These are phyloP conservation scores for Cercophora sp. DNA, from an alignment of 495 filamentous ascomycete species.

Conservation along the genomic window DNA sequence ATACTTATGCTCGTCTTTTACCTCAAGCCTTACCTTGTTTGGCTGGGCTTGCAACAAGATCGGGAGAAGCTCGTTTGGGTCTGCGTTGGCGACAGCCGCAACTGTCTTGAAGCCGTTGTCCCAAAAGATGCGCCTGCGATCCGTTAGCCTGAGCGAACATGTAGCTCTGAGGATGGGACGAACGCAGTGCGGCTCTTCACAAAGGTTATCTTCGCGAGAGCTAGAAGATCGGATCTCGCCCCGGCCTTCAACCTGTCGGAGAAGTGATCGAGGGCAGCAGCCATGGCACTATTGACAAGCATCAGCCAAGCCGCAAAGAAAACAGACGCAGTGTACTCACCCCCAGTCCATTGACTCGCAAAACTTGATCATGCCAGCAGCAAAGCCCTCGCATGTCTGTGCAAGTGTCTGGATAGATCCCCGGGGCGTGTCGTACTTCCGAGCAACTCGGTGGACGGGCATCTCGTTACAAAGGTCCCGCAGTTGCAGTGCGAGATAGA, in stretches of 20 bases:
- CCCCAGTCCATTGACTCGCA: conserved; percentile 73
- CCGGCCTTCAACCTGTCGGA: conserved; percentile 70
- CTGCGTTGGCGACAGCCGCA: conserved; percentile 62
- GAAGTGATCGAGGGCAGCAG: conserved; percentile 74
- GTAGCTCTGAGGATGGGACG: background rate
- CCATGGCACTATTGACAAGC: conserved; percentile 48
- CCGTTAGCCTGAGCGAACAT: background rate
- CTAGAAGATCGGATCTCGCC: conserved; percentile 67
- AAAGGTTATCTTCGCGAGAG: conserved; percentile 68
- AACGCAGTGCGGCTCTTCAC: conserved; percentile 73
- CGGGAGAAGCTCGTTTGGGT: conserved; percentile 64
- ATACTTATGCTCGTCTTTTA: conserved; percentile 59
- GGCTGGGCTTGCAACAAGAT: conserved; percentile 67
- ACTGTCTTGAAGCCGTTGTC: conserved; percentile 73
- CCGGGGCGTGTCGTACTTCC: conserved; percentile 64
- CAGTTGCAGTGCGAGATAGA: conserved; percentile 76
- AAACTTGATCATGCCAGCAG: conserved; percentile 71
- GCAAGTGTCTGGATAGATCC: conserved; percentile 69
- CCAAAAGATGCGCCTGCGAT: conserved; percentile 55
- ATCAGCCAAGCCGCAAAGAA: background rate
- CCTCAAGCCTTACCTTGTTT: conserved; percentile 56
- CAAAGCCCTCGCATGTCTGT: conserved; percentile 75
- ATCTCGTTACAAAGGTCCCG: conserved; percentile 78
- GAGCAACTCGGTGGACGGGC: conserved; percentile 64
- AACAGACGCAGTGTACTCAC: conserved; percentile 19